Percentiles rank a stretch among this genome's conserved stretches.
Conservation (phyloP, 73 alveolate genomes). For the Paramecium biaurelia region DNA sequence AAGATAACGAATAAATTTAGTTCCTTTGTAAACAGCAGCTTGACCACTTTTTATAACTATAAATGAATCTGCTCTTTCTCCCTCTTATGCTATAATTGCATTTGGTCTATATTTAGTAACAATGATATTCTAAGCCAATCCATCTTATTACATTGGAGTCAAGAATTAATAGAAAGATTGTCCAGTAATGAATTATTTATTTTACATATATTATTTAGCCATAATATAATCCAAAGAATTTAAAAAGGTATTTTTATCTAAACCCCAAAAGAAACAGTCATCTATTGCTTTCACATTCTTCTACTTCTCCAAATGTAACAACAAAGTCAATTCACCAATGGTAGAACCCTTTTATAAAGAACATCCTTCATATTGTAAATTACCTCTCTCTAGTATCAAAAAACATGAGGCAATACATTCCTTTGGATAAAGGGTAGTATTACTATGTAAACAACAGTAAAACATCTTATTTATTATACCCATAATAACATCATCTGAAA, state of each 20-base stretch:
- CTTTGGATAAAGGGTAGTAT: background rate
- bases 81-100: slow-evolving; percentile 51
- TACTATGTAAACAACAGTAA: background rate
- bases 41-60: slow-evolving; percentile 49
- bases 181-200: background rate
- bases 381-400: background rate
- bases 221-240: slow-evolving; percentile 2
- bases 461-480: slow-evolving; percentile 8
- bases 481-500: background rate
- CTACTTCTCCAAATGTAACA: background rate
- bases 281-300: background rate
- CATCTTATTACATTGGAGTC: slow-evolving; percentile 35
- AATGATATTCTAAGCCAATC: background rate
- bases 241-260: background rate
- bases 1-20: background rate
- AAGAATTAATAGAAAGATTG: background rate
- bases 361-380: background rate
- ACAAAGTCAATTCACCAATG: background rate
- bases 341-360: background rate
- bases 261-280: slow-evolving; percentile 14
- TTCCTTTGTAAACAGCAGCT: slow-evolving; percentile 49
- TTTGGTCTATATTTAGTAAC: slow-evolving; percentile 4
- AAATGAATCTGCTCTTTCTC: slow-evolving; percentile 53
- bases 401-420: background rate
- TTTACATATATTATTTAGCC: slow-evolving; percentile 6